These are phyloP conservation scores for Actinomortierella wolfii DNA, from an alignment of 371 early-diverging fungal genomes.

Conservation along the genomic window DNA sequence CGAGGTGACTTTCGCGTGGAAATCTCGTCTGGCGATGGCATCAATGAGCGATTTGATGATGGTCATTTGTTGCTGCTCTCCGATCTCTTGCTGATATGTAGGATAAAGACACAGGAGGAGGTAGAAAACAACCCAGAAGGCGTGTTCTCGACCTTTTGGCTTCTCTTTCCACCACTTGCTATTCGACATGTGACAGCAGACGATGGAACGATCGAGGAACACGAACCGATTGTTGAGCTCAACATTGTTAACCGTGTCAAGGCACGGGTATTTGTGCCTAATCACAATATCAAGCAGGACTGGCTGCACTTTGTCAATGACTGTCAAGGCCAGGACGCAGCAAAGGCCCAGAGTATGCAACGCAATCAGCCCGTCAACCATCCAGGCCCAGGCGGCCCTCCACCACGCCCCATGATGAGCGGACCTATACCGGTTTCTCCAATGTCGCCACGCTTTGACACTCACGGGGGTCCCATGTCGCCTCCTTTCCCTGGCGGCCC, in stretches of 20 bases:
- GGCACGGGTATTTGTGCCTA: conserved; percentile 21
- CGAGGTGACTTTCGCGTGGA: conserved; percentile 23
- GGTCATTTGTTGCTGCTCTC: conserved; percentile 43
- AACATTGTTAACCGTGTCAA: conserved; percentile 41
- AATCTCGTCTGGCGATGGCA: conserved; percentile 26
- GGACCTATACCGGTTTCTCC: conserved; percentile 12
- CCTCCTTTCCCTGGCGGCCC: conserved; percentile 28
- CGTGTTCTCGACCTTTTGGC: conserved; percentile 28
- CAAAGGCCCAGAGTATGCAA: conserved; percentile 6
- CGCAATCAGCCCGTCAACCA: no score
- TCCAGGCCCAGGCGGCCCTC: no score
- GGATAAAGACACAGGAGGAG: conserved; percentile 34
- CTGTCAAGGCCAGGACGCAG: conserved; percentile 28
- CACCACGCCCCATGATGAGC: no score
- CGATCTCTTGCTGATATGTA: conserved; percentile 37
- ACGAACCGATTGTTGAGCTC: conserved; percentile 33
- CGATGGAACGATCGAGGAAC: conserved; percentile 27
- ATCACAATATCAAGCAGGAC: conserved; percentile 26
- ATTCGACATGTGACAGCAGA: conserved; percentile 38
- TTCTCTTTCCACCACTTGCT: conserved; percentile 41
- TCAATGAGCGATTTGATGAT: conserved; percentile 30
- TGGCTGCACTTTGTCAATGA: conserved; percentile 33
- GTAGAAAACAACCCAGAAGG: conserved; percentile 37
- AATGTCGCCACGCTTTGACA: conserved; percentile 30
- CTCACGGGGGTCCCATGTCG: conserved; percentile 27